Base-by-base conservation (phyloP, 75 land plant genomes). In the Cunninghamia lanceolata region DNA sequence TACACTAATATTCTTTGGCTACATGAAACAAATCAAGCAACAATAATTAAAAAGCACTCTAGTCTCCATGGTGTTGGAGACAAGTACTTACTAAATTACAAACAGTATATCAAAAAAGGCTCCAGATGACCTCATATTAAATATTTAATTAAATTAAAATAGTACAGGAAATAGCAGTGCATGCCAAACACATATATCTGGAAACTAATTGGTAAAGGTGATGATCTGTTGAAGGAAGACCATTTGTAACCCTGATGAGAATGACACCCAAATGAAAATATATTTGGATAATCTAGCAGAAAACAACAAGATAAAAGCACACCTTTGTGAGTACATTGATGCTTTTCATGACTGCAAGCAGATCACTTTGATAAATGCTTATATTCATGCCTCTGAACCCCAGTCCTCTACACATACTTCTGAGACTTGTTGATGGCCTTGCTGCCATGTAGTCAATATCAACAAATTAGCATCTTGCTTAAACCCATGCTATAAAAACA, bases 391-490 rank as follows among this genome's bases (percentile, higher is more conserved):
- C 40, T 76, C 42, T 36, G 79, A 76, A 38, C 6, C 38, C 34
- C 19, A 75, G 78, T 56, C 63, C 5, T 56, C 63, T 56, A 56
- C 19, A 56, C 21, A 75, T 16, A 36, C 42, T 75, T 3, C 16
- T 35, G 21, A 75, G 78, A 38, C 40, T 35, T 11, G 78, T 36
- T 36, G 78, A 75, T 36, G 78, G 63, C 78, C 17, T 35, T 76
- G 79, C 79, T 76, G 79, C 79, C 25, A 76, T 76, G 79, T 5
- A 76, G 15, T 39, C 40, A 36, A 36, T 36, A 36, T 39, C 40
- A 76, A 39, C 40, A 76, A 36, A 36, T 76, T 39, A 76, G 79
- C 79, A 76, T 39, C 79, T 39, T 76, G 79, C 79, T 76, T 76
- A 76, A 76, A 76, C 42, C 19, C 79, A 14, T 76, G 79, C 42